Conservation (phyloP, 1,139 yeast species). For the Debaryomyces psychrophilus region DNA sequence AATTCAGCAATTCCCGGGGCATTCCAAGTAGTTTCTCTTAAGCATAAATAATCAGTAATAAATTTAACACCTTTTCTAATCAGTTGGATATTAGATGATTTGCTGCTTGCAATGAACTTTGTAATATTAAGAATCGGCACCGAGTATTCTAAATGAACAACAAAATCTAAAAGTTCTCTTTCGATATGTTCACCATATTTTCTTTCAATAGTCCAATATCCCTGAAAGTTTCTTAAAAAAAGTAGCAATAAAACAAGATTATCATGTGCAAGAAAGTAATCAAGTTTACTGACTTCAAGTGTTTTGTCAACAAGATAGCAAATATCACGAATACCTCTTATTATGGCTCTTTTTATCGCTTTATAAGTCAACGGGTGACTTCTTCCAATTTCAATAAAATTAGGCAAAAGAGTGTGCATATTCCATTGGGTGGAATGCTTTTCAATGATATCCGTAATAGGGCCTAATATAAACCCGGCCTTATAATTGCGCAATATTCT, state of each 20-base stretch:
- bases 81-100: slow-evolving; percentile 23
- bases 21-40: slow-evolving; percentile 25
- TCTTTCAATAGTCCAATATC: slow-evolving; percentile 56
- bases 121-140: slow-evolving; percentile 51
- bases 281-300: slow-evolving; percentile 24
- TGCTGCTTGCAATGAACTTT: slow-evolving; percentile 43
- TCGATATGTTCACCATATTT: slow-evolving; percentile 73
- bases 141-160: slow-evolving; percentile 51
- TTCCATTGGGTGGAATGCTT: slow-evolving; percentile 35
- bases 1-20: slow-evolving; percentile 46
- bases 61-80: slow-evolving; percentile 23
- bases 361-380: slow-evolving; percentile 22
- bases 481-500: slow-evolving; percentile 39
- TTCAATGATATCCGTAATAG: slow-evolving; percentile 51
- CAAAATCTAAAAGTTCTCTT: slow-evolving; percentile 53
- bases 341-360: slow-evolving; percentile 35
- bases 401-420: slow-evolving; percentile 32
- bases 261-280: slow-evolving; percentile 28
- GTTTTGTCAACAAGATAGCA: slow-evolving; percentile 46
- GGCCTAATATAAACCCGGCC: slow-evolving; percentile 48
- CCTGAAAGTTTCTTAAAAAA: slow-evolving; percentile 57
- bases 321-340: slow-evolving; percentile 44
- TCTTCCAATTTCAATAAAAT: slow-evolving; percentile 29
- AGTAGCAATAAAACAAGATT: slow-evolving; percentile 43
- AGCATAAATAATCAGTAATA: slow-evolving; percentile 29